These are phyloP conservation scores for Daldinia sp. DNA, from an alignment of 2,329 filamentous ascomycete genomes.

Conservation along the genomic window DNA sequence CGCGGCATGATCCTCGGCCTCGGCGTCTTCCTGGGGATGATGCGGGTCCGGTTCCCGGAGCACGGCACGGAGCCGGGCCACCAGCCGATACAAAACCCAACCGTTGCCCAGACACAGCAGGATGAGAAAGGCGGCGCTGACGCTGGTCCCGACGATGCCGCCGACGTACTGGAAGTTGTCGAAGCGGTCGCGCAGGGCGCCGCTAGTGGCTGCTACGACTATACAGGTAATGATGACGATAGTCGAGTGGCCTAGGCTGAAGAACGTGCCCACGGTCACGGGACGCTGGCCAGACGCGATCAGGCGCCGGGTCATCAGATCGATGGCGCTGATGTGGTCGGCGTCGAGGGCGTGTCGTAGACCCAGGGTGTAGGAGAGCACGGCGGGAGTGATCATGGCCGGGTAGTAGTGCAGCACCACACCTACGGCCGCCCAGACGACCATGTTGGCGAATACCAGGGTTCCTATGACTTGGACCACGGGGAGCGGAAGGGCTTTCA, in stretches of 20 bases:
- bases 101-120: constrained; percentile 83
- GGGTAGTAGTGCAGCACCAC: constrained; percentile 63
- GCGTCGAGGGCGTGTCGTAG: constrained; percentile 95
- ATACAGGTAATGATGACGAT: constrained; percentile 91
- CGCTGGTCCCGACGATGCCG: constrained; percentile 86
- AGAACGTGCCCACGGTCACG: constrained; percentile 93
- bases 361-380: constrained; percentile 87
- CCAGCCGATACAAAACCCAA: constrained; percentile 82
- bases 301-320: constrained; percentile 90
- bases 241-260: constrained; percentile 92
- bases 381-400: constrained; percentile 77
- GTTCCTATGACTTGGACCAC: constrained; percentile 59
- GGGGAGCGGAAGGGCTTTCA: constrained; percentile 44
- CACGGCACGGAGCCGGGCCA: constrained; percentile 71
- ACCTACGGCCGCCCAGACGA: constrained; percentile 63
- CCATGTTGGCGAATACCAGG: constrained; percentile 59
- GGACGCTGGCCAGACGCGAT: constrained; percentile 85
- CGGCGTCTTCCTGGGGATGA: constrained; percentile 41
- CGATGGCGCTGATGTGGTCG: constrained; percentile 88
- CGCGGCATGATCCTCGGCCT: constrained; percentile 48
- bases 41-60: constrained; percentile 55
- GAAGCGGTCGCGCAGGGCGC: constrained; percentile 82
- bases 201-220: constrained; percentile 89
- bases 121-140: constrained; percentile 84
- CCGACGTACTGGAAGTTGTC: constrained; percentile 81